Base-by-base conservation (phyloP, 352 stramenopile genomes). In the Pythium chondricola region DNA sequence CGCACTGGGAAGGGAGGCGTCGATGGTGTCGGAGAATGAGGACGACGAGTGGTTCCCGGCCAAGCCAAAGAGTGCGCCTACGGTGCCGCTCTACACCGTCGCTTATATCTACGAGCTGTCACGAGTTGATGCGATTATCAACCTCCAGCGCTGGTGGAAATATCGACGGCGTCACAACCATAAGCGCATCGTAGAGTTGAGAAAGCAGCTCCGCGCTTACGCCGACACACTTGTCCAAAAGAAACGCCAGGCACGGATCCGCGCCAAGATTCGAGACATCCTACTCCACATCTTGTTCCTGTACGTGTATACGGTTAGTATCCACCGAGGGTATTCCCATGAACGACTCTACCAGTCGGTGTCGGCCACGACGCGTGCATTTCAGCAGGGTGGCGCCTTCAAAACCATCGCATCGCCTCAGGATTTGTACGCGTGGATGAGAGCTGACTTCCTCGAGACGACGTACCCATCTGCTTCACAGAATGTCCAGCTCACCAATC, bases 61-160 rank as follows among this genome's bases (percentile, higher is more conserved):
- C n/a, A n/a, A n/a, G n/a, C n/a, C n/a, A n/a, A n/a, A n/a, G n/a
- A n/a, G n/a, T n/a, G n/a, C n/a, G n/a, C n/a, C n/a, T n/a, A n/a
- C n/a, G n/a, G 29, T 13, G 2, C 43, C 43, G 14, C 4, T 58
- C 6, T 18, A 46, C 7, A 59, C 69, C 7, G 47, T 71, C 27
- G 63, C 64, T 5, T 63, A 80, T 27, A 56, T 72, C 37, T 40
- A 71, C 16, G 67, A 80, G 33, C 61, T 69, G 42, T 72, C 69
- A 4, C 53, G 51, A 24, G 53, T 61, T 18, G 67, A 71, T 31
- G 66, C 69, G 1, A 61, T 65, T 17, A 44, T 80, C 20, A 53
- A 52, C 7, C 37, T 80, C 6, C 69, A 80, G 55, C 59, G 66
- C 58, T 80, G 67, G 69, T 80, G 66, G 69, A 57, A 61, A 49